Percentiles rank a stretch among this genome's conserved stretches.
These are phyloP conservation scores for Elongisporangium undulatum DNA, from an alignment of 352 stramenopile species.

Conservation along the genomic window DNA sequence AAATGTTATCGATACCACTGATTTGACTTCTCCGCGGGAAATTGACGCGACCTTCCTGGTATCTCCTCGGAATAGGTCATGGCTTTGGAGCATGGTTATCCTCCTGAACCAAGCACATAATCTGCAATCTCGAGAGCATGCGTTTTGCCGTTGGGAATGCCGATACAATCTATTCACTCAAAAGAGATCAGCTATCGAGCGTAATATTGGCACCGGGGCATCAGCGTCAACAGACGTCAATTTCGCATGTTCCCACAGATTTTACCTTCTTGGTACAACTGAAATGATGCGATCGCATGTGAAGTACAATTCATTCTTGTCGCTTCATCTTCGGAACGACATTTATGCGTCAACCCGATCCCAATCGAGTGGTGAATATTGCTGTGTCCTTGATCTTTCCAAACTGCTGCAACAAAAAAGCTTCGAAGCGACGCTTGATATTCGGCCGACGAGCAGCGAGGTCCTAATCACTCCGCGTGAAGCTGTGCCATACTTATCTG, in stretches of 20 bases:
- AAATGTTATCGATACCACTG: constrained; percentile 1
- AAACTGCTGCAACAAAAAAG: constrained; percentile 21
- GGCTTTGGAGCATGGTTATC: constrained; percentile 50
- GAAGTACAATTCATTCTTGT: constrained; percentile 20
- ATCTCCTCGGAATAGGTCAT: constrained; percentile 24
- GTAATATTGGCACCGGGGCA: constrained; percentile 5
- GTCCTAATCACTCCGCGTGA: constrained; percentile 52
- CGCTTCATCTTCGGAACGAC: constrained; percentile 58
- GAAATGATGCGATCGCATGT: constrained; percentile 29
- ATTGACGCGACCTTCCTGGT: constrained; percentile 9
- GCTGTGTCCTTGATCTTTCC: constrained; percentile 29
- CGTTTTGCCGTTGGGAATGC: constrained; percentile 67
- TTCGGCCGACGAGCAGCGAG: constrained; percentile 22
- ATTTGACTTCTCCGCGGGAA: neutral
- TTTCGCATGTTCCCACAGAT: constrained; percentile 66
- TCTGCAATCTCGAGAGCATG: constrained; percentile 46
- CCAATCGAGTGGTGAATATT: constrained; percentile 38
- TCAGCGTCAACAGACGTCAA: constrained; percentile 15
- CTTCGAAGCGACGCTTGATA: constrained; percentile 51
- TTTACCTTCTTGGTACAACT: constrained; percentile 37
- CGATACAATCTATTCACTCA: constrained; percentile 59
- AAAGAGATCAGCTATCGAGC: constrained; percentile 53
- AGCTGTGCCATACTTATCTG: constrained; percentile 50
- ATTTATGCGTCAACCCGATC: constrained; percentile 64
- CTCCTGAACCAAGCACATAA: constrained; percentile 62